A percentile compares a stretch with the other conserved stretches of the same genome.
Conservation (phyloP, 495 filamentous ascomycete species). For the Aspergillus cavernicola region DNA sequence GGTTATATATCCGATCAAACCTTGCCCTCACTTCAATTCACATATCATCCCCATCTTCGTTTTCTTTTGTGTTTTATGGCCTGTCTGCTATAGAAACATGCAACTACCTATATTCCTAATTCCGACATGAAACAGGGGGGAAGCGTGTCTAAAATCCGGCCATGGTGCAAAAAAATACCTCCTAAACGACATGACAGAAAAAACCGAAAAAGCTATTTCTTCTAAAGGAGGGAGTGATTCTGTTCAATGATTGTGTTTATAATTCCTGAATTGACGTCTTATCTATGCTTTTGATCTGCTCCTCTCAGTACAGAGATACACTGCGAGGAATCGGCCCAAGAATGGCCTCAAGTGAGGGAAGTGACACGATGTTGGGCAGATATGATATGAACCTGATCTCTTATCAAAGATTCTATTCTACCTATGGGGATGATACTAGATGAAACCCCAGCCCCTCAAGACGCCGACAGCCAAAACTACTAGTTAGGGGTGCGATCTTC, state of each 20-base stretch:
- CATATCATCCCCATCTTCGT: not conserved
- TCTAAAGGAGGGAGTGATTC: not conserved
- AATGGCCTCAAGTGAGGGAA: too few species aligned
- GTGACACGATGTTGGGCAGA: too few species aligned
- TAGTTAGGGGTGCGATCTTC: not conserved
- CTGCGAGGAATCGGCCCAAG: too few species aligned
- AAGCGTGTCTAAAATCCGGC: not conserved
- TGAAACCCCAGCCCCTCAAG: not conserved
- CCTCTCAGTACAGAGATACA: too few species aligned
- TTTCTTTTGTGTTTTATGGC: slow-evolving; percentile 1
- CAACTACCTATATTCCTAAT: slow-evolving; percentile 6
- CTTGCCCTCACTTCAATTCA: slow-evolving; percentile 11
- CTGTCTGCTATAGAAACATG: slow-evolving; percentile 10
- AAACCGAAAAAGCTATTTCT: slow-evolving; percentile 5
- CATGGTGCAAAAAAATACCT: slow-evolving; percentile 1
- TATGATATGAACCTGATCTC: too few species aligned
- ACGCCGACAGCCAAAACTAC: not conserved
- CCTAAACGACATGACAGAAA: slow-evolving; percentile 1
- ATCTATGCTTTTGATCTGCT: not conserved
- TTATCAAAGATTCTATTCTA: too few species aligned
- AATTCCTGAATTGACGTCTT: slow-evolving; percentile 8
- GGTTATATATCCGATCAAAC: slow-evolving; percentile 29
- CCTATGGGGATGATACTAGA: too few species aligned
- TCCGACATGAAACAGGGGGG: slow-evolving; percentile 2
- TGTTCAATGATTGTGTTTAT: slow-evolving; percentile 11